phyloP scores from a whole-genome alignment of 2,329 filamentous ascomycete species.

The Sclerotinia nivalis region DNA sequence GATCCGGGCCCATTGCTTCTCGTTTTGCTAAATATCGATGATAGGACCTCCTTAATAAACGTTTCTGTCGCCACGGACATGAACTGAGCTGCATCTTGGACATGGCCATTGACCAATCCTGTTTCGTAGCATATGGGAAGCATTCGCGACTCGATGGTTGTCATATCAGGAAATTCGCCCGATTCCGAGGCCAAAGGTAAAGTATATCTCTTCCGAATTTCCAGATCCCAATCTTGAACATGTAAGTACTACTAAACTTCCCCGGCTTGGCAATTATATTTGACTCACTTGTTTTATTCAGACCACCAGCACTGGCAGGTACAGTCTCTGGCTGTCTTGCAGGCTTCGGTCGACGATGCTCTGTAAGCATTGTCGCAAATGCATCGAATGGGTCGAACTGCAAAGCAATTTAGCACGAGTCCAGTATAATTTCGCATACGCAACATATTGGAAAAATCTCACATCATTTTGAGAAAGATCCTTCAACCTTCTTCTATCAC shows the following conservation, averaged over 20 bases:
- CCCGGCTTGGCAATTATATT: conserved; percentile 49
- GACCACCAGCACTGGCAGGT: conserved; percentile 67
- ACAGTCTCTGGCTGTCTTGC: conserved; percentile 58
- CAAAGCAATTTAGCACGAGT: neutral
- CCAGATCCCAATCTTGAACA: conserved; percentile 60
- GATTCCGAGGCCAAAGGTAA: conserved; percentile 66
- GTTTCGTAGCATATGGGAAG: conserved; percentile 68
- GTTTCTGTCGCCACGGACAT: conserved; percentile 66
- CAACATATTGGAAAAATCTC: conserved; percentile 34
- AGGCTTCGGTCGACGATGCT: conserved; percentile 42
- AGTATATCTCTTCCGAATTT: conserved; percentile 65
- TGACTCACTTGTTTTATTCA: conserved; percentile 69
- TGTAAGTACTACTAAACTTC: conserved; percentile 1
- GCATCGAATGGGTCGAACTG: conserved; percentile 41
- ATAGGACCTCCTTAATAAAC: conserved; percentile 66
- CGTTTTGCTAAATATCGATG: conserved; percentile 63
- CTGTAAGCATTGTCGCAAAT: conserved; percentile 40
- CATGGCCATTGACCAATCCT: conserved; percentile 60
- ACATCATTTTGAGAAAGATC: conserved; percentile 64
- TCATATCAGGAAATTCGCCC: conserved; percentile 67
- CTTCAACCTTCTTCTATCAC: conserved; percentile 67
- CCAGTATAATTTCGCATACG: neutral
- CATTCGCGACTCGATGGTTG: conserved; percentile 64
- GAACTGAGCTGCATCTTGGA: conserved; percentile 60
- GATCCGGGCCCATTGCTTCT: conserved; percentile 65